Conservation (phyloP, 495 filamentous ascomycete genomes). For the Hypoxylon cercidicola region DNA sequence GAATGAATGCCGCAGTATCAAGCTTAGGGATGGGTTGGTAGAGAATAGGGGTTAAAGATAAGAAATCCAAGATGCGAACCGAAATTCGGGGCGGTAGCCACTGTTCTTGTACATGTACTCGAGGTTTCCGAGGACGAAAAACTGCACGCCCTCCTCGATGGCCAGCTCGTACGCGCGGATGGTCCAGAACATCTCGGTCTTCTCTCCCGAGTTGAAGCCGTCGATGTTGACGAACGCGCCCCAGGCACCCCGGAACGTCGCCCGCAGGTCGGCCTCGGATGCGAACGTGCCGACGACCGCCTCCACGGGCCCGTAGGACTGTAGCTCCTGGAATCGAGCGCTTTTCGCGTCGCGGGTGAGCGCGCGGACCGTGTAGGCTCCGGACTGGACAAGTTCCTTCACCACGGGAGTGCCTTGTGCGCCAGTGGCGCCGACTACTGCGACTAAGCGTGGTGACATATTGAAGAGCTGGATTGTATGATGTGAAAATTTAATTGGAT, state of each 20-base stretch:
- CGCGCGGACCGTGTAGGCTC: conserved; percentile 56
- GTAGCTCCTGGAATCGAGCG: conserved; percentile 52
- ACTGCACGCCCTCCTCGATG: conserved; percentile 58
- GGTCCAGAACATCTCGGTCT: conserved; percentile 64
- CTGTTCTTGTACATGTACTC: conserved; percentile 59
- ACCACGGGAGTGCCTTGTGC: conserved; percentile 65
- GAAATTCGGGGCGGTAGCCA: conserved; percentile 57
- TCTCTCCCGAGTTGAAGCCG: conserved; percentile 64
- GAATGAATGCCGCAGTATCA: no score
- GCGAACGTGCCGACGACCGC: conserved; percentile 59
- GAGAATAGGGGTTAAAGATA: neutral
- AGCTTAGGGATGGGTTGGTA: no score
- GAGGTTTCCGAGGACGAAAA: conserved; percentile 63
- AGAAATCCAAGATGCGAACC: conserved; percentile 22
- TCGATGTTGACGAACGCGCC: conserved; percentile 66
- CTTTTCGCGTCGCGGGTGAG: conserved; percentile 60
- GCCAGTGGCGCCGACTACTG: conserved; percentile 65
- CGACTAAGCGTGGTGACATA: conserved; percentile 50
- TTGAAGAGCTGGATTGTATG: neutral
- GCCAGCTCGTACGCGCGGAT: conserved; percentile 67
- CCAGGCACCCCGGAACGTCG: conserved; percentile 56
- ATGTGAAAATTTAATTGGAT: conserved; percentile 1
- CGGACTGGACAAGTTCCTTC: conserved; percentile 53
- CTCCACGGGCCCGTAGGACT: conserved; percentile 50
- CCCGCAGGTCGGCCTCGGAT: conserved; percentile 56